Base-by-base conservation (phyloP, 73 alveolate genomes). In the Paramecium primaurelia region DNA sequence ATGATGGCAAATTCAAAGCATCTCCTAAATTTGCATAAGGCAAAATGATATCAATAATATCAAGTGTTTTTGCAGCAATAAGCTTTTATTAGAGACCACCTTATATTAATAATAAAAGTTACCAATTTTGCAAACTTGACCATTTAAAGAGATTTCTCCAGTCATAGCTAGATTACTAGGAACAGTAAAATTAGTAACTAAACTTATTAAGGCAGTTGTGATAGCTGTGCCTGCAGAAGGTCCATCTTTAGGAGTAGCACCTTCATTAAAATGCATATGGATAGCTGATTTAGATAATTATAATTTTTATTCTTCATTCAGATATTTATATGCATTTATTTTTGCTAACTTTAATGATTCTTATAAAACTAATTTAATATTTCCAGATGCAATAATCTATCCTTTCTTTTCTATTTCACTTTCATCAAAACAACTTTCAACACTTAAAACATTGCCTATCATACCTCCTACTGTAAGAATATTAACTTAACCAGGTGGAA, bases 221-320 rank as follows among this genome's bases (percentile, higher is more conserved):
- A 96, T 94, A 28, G 98, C 93, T 9, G 86, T 90, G 11, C 98
- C 98, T 37, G 98, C 98, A 18, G 97, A 93, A 26, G 98, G 98
- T 25, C 98, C 98, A 75, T 96, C 98, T 89, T 96, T 96, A 7
- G 98, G 98, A 14, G 92, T 94, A 42, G 98, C 98, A 1, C 98
- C 98, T 92, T 86, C 92, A 18, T 96, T 96, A 36, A 94, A 95
- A 90, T 96, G 98, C 38, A 94, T 59, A 87, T 96, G 98, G 77
- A 92, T 54, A 26, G 93, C 93, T 84, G 93, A 88, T 64, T 59
- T 90, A 2, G 60, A 83, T 9, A 71, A 45, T 14, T 26, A 25
- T 8, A 92, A 71, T 71, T 93, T 87, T 64, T 87, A 44, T 20
- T 87, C 93, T 32, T 87, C 92, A 30, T 40, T 92, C 32, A 96